Evolutionary conservation across 2,329 filamentous ascomycete genomes (phyloP).

Genomic region (Trichoderma sp.): DNA sequence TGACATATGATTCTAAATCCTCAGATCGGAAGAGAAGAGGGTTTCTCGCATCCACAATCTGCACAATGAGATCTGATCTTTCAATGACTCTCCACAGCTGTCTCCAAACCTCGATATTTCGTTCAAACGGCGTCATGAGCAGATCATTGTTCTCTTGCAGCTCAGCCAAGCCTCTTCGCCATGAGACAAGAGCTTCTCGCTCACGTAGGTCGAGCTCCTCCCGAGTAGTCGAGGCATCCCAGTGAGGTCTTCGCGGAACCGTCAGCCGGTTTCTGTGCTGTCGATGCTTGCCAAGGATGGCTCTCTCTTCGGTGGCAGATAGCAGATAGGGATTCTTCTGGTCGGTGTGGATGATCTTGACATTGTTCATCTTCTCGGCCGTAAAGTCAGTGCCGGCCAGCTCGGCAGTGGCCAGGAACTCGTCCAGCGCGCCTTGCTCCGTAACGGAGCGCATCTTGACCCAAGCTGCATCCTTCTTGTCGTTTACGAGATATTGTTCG

Average conservation of each 20-base stretch:
- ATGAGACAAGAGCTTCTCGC: slow-evolving; percentile 76
- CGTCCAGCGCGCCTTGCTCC: slow-evolving; percentile 92
- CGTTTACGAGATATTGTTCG: slow-evolving; percentile 89
- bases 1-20: slow-evolving; percentile 90
- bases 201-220: slow-evolving; percentile 77
- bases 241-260: slow-evolving; percentile 83
- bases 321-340: slow-evolving; percentile 94
- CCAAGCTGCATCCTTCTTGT: slow-evolving; percentile 87
- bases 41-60: slow-evolving; percentile 97
- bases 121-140: slow-evolving; percentile 95
- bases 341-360: slow-evolving; percentile 97
- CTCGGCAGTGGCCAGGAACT: slow-evolving; percentile 93
- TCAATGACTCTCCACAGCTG: slow-evolving; percentile 98
- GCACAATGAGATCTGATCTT: slow-evolving; percentile 89
- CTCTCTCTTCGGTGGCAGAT: slow-evolving; percentile 78
- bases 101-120: slow-evolving; percentile 96
- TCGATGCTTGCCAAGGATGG: slow-evolving; percentile 75
- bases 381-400: slow-evolving; percentile 98
- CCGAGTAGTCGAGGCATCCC: slow-evolving; percentile 82
- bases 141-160: slow-evolving; percentile 91
- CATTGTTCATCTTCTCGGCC: slow-evolving; percentile 97
- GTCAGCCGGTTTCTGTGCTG: slow-evolving; percentile 77
- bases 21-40: slow-evolving; percentile 91
- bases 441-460: slow-evolving; percentile 99
- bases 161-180: slow-evolving; percentile 87